Evolutionary conservation across 208 protist species (phyloP), one percentile per base, ranked within the genome.

Genomic region (Leishmania gerbilli): DNA sequence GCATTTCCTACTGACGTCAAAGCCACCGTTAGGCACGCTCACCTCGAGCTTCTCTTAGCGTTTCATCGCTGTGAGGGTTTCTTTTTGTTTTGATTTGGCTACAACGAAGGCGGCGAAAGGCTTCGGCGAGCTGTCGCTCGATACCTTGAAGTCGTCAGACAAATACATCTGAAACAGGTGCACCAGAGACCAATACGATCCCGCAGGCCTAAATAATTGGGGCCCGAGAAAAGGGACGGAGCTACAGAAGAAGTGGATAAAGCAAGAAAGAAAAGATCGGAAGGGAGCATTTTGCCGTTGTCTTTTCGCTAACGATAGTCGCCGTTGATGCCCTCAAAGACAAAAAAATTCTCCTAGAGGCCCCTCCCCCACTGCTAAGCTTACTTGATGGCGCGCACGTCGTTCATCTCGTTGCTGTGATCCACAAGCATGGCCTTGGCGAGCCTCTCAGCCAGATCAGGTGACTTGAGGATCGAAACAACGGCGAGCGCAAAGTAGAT

Each of bases 401-500:
- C 82, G 75, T 82, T 77, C 82, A 86, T 86, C 67, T 86, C 78
- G 21, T 47, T 64, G 31, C 60, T 75, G 60, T 88, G 84, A 45
- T 93, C 85, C 42, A 98, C 79, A 58, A 96, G 90, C 77, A 98
- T 84, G 64, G 86, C 91, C 83, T 91, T 90, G n/a, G 93, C 85
- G 37, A 98, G 45, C n/a, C 74, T 67, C 62, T 90, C 77, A 2
- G 93, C 95, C 5, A 92, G n/a, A 9, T 96, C 92, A 58, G 82
- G 87, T 13, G 89, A 93, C 60, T 74, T 79, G 74, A 98, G 88
- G 11, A 92, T 78, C 24, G 89, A 86, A 51, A 95, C 93, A 31
- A 90, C 93, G 8, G 91, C 93, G 49, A 98, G 89, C 31, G 67
- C 93, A 87, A 97, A 98, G 75, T 91, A 92, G 62, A 96, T 93